Percentiles rank a stretch among this genome's conserved stretches.
Conservation (phyloP, 1,284 basidiomycete species). For the Takashimella koratensis region DNA sequence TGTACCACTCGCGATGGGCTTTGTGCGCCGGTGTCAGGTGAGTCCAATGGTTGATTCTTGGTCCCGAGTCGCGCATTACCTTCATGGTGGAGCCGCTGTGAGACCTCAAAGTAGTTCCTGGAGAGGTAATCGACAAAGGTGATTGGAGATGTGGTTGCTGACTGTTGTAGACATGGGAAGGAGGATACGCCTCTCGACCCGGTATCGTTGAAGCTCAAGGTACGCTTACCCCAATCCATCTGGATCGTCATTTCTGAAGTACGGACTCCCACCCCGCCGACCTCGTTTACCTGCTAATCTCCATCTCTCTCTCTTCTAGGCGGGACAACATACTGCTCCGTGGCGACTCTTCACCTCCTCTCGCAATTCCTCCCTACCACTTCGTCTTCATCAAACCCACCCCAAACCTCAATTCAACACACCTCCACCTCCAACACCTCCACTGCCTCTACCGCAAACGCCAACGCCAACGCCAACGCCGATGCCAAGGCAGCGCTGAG, state of each 20-base stretch:
- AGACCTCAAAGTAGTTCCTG: too few relatives aligned
- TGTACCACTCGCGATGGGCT: constrained; percentile 58
- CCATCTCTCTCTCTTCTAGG: too few relatives aligned
- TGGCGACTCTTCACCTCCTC: constrained; percentile 69
- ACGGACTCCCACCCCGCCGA: too few relatives aligned
- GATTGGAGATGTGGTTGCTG: too few relatives aligned
- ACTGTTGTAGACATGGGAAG: constrained; percentile 75
- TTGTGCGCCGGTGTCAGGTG: constrained; percentile 68
- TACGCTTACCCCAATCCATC: constrained; percentile 46
- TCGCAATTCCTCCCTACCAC: constrained; percentile 4
- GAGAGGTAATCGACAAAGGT: too few relatives aligned
- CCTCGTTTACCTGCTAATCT: too few relatives aligned
- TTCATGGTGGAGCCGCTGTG: too few relatives aligned
- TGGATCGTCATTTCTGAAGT: too few relatives aligned
- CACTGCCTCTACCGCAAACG: not conserved
- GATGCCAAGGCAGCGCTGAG: constrained; percentile 51
- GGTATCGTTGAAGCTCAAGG: constrained; percentile 76
- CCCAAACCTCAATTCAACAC: too few relatives aligned
- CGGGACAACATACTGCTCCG: constrained; percentile 87
- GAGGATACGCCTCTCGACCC: constrained; percentile 80
- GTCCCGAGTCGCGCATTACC: constrained; percentile 1
- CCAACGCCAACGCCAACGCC: not conserved
- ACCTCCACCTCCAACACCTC: not conserved
- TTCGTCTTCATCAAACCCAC: not conserved
- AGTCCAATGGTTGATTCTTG: constrained; percentile 27